Percentiles rank a stretch among this genome's conserved stretches.
Evolutionary conservation across 2,329 filamentous ascomycete species (phyloP).

Genomic region (Cladophialophora psammophila): DNA sequence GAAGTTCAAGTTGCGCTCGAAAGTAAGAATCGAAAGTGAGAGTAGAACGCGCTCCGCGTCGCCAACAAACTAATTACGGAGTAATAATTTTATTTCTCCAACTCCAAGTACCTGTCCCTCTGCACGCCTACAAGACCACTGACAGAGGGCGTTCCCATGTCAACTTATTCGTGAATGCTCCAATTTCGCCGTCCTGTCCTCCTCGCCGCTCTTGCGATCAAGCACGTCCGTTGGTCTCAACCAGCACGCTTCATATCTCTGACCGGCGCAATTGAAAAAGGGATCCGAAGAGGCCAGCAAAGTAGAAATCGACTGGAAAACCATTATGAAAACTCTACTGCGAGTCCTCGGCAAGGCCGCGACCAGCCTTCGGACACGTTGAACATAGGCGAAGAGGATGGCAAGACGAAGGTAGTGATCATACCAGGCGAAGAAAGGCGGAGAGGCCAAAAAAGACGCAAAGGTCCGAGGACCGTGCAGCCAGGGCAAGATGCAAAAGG

Average conservation of each 20-base stretch:
- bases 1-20: not conserved
- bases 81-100: not conserved
- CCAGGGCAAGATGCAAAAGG: conserved; percentile 12
- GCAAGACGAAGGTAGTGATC: conserved; percentile 9
- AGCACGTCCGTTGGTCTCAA: not conserved
- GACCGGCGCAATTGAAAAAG: conserved; percentile 72
- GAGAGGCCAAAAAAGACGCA: conserved; percentile 14
- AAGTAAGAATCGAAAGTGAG: not conserved
- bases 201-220: conserved; percentile 27
- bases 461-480: conserved; percentile 13
- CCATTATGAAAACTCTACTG: conserved; percentile 11
- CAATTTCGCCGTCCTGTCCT: conserved; percentile 27
- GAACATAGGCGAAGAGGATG: not conserved
- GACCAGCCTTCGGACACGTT: not conserved
- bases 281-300: conserved; percentile 59
- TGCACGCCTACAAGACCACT: not conserved
- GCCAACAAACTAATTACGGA: not conserved
- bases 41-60: not conserved
- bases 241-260: conserved; percentile 62
- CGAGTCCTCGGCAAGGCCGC: not conserved
- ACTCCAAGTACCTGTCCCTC: not conserved
- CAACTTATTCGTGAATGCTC: conserved; percentile 29
- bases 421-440: conserved; percentile 20
- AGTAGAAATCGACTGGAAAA: conserved; percentile 20
- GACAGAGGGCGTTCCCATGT: not conserved